Evolutionary conservation across 352 stramenopile genomes (phyloP), one percentile per base, ranked within the genome.

Genomic region (Pythium coloratum): DNA sequence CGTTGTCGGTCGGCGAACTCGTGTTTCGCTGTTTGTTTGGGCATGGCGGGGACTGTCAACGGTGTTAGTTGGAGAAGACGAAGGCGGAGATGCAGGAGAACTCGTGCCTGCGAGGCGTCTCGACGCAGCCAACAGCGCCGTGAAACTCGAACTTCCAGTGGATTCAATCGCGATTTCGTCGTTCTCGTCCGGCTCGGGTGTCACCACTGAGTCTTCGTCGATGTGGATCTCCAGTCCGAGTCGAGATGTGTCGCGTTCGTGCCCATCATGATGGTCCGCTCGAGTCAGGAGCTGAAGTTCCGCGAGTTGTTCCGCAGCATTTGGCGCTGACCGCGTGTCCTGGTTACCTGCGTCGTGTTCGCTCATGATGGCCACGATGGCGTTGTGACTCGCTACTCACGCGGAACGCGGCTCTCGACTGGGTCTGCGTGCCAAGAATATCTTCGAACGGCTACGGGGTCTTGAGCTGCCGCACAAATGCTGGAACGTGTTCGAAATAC

Each of bases 281-380:
- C 79, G 75, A 55, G 75, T 65, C 26, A 88, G 68, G 28, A 88
- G 32, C 18, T 77, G 72, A 12, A 88, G 79, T 44, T 88, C 77
- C 13, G 67, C 72, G 58, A 86, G 67, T 20, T 84, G 76, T 30
- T 84, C 73, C 5, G 28, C 62, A 12, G 62, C 34, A 28, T 24
- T 42, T 6, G 16, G 7, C 5, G 1, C 44, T 13, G 16, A 6
- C n/a, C n/a, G 44, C 44, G 26, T 26, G 6, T 14, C 36, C 7
- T 50, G 1, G 13, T 36, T 7, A 10, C 26, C 30, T 33, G 14
- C 50, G 9, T 3, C 12, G 5, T 51, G 44, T 3, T 47, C n/a
- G 55, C 14, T 24, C 42, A 40, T 34, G 2, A n/a, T n/a, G 4
- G 7, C 13, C 40, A 24, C 12, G 1, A 24, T 20, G 1, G 4